These are phyloP conservation scores for Pseudozyma sp. DNA, from an alignment of 1,284 basidiomycete genomes.

Conservation along the genomic window DNA sequence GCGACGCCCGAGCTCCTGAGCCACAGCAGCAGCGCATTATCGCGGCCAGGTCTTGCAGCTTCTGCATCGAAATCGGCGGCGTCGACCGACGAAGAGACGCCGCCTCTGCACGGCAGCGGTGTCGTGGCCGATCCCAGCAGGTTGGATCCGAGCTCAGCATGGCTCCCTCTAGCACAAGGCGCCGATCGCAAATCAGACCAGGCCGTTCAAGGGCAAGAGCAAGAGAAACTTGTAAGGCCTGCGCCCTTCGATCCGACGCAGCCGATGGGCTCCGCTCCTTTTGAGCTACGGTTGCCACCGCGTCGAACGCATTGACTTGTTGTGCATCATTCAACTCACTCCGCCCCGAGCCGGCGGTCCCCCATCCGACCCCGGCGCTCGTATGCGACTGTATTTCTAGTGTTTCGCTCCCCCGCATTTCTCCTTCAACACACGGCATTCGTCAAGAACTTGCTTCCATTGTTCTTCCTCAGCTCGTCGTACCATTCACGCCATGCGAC, in stretches of 20 bases:
- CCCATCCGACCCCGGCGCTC: too few species aligned
- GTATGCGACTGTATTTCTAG: conserved; percentile 42
- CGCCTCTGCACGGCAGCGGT: conserved; percentile 1
- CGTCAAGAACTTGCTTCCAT: neutral
- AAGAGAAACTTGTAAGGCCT: conserved; percentile 16
- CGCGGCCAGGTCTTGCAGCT: neutral
- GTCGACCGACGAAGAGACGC: conserved; percentile 43
- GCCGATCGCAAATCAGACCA: conserved; percentile 2
- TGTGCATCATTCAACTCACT: neutral
- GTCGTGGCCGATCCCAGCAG: neutral
- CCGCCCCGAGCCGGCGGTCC: neutral
- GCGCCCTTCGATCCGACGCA: conserved; percentile 30
- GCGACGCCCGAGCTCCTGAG: conserved; percentile 34
- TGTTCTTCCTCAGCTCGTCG: conserved; percentile 2
- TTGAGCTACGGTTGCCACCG: conserved; percentile 22
- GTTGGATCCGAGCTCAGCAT: conserved; percentile 6
- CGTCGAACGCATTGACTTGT: conserved; percentile 2
- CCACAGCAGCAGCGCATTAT: conserved; percentile 4
- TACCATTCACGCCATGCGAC: conserved; percentile 25
- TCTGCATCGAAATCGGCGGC: conserved; percentile 23
- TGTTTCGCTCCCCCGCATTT: neutral
- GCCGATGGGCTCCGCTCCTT: conserved; percentile 15
- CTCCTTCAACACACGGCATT: neutral
- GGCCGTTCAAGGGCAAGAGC: neutral
- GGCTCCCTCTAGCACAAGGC: conserved; percentile 3